Evolutionary conservation across 2,329 filamentous ascomycete species (phyloP).

Genomic region (Cladosporium sp.): DNA sequence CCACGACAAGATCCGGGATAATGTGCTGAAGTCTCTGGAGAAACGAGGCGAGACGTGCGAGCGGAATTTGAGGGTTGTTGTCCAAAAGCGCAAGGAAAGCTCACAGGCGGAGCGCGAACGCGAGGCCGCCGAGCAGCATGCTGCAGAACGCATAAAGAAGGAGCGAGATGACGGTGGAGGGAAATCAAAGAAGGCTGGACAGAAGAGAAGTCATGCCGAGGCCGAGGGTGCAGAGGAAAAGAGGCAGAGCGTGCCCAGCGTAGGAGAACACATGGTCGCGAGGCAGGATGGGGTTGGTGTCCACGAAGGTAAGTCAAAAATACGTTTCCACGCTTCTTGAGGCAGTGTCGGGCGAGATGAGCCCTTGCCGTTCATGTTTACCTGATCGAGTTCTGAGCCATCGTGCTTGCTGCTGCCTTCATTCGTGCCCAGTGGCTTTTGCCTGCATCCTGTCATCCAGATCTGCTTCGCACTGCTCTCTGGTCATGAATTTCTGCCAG

Average conservation of each 20-base stretch:
- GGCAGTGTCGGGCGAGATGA: too few species aligned
- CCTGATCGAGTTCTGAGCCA: too few species aligned
- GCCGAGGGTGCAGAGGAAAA: slow-evolving; percentile 59
- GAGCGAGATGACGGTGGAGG: slow-evolving; percentile 25
- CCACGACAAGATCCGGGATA: slow-evolving; percentile 58
- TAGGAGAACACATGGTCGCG: slow-evolving; percentile 58
- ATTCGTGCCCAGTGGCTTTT: too few species aligned
- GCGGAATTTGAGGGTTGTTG: slow-evolving; percentile 64
- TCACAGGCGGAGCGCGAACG: slow-evolving; percentile 48
- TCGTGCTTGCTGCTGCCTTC: too few species aligned
- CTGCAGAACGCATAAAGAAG: slow-evolving; percentile 38
- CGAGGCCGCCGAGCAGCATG: slow-evolving; percentile 41
- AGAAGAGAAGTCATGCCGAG: slow-evolving; percentile 29
- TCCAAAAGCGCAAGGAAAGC: slow-evolving; percentile 57
- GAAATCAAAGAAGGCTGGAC: slow-evolving; percentile 24
- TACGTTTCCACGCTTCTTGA: too few species aligned
- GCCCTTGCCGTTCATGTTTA: too few species aligned
- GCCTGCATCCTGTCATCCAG: too few species aligned
- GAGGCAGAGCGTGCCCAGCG: slow-evolving; percentile 54
- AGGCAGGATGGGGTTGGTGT: slow-evolving; percentile 58
- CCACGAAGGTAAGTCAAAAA: slow-evolving; percentile 47
- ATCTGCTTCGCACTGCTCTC: too few species aligned
- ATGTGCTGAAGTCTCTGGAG: slow-evolving; percentile 37
- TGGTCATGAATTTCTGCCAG: too few species aligned
- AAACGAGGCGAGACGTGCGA: slow-evolving; percentile 61